phyloP scores from a whole-genome alignment of 495 filamentous ascomycete species.

The Hyphodiscus hymeniophilus region DNA sequence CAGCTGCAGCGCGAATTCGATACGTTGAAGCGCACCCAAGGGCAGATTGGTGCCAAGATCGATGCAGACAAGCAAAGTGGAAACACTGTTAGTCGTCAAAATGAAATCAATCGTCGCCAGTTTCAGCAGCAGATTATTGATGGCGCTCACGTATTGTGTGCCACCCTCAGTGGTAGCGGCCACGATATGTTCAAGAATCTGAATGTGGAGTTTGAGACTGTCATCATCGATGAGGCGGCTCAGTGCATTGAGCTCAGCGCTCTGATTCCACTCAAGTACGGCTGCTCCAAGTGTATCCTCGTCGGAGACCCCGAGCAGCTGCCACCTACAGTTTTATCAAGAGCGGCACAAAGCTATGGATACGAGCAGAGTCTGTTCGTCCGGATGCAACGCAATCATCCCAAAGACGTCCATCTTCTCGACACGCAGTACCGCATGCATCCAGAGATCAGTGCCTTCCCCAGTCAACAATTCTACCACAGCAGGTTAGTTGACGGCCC shows the following conservation, averaged over 20 bases:
- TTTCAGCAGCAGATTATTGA: conserved; percentile 89
- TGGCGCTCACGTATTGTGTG: conserved; percentile 84
- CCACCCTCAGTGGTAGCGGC: conserved; percentile 89
- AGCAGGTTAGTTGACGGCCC: conserved; percentile 73
- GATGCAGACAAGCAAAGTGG: conserved; percentile 80
- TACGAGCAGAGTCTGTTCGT: conserved; percentile 99
- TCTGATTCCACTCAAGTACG: conserved; percentile 94
- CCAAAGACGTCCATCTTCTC: conserved; percentile 83
- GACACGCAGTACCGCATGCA: conserved; percentile 99
- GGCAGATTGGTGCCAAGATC: conserved; percentile 65
- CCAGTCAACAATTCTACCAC: conserved; percentile 87
- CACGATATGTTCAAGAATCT: conserved; percentile 96
- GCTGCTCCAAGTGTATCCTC: conserved; percentile 91
- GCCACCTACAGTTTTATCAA: conserved; percentile 90
- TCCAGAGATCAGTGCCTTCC: conserved; percentile 85
- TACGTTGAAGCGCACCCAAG: conserved; percentile 63
- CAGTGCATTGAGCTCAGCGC: conserved; percentile 97
- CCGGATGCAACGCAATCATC: conserved; percentile 89
- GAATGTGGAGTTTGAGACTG: conserved; percentile 95
- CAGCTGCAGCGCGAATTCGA: conserved; percentile 73
- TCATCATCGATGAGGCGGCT: conserved; percentile 96
- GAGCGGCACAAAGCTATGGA: conserved; percentile 82
- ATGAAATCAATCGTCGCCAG: conserved; percentile 74
- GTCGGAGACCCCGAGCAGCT: conserved; percentile 97
- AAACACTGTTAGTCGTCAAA: conserved; percentile 63